Base-by-base conservation (phyloP, 805 yeast species). In the Ogataea nakhonphanomensis region DNA sequence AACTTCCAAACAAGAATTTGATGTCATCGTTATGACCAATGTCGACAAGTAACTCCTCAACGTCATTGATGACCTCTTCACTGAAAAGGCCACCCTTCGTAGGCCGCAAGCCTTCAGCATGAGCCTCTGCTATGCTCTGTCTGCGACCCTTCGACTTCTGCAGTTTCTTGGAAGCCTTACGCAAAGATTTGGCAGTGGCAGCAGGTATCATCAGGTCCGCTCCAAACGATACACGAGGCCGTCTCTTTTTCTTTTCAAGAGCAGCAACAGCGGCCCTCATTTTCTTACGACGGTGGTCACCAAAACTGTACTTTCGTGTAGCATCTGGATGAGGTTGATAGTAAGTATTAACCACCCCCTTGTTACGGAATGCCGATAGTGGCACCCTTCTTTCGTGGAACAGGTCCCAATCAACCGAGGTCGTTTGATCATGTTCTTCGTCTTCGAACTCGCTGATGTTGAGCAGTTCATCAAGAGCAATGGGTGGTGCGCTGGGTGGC, bases 381-480 rank as follows among this genome's bases (percentile, higher is more conserved):
- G 97, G 97, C 7, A 88, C 80, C 40, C 71, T 71, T 57, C 73
- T 76, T 56, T 55, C 58, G 14, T 45, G 50, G 39, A 55, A 57
- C 24, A 51, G 45, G 33, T 53, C 53, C 57, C 57, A 53, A 28
- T 55, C 53, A 20, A 49, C 44, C 1, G 50, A 35, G 9, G 42
- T 33, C 3, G 55, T 37, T 20, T 65, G 73, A 37, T 78, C 82
- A 44, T 75, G 75, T 22, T 78, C 83, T 40, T 75, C 84, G 47
- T 84, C 86, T 53, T 86, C 95, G 46, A 89, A 68, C 58, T 86
- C 96, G 58, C 91, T 83, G 66, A 91, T 83, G 59, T 91, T 88
- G 54, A 91, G 70, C 44, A 89, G 71, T 55, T 91, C 97, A 59
- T 89, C 95, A 37, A 91, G 45, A 10, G 58, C 63, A 41, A 64